Base-by-base conservation (phyloP, 192 early-diverging fungal genomes). In the Diversispora epigaea region DNA sequence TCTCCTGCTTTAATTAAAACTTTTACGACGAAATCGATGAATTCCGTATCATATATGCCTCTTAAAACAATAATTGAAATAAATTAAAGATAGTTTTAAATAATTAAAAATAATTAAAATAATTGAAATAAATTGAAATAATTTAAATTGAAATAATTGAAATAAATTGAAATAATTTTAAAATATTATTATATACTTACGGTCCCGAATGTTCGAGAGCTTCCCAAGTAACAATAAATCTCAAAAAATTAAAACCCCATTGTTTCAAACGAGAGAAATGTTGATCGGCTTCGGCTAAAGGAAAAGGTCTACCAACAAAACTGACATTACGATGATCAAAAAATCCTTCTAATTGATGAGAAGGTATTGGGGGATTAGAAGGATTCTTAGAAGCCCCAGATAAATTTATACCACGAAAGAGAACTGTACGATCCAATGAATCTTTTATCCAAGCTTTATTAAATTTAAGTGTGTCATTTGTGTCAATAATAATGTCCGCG, bases 211-310 rank as follows among this genome's bases (percentile, higher is more conserved):
- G 92, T 76, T 94, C 93, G 4, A 95, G 73, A 4, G 91, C 84
- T 74, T 95, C 94, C 94, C 94, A 95, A 43, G 94, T 84, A 9
- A 93, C 91, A 17, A 93, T 61, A 4, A 95, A 72, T 21, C 93
- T 80, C 9, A 93, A 80, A 81, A 95, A 90, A 11, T 92, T 95
- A 17, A 95, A 78, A 0, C 94, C 94, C 94, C 94, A 95, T 3
- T 82, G 70, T 57, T 84, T 71, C 54, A 95, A 75, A 62, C 94
- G 80, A 10, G 77, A 76, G 75, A 95, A 94, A 78, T 95, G 92
- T 64, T 90, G 82, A 56, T 88, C 84, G 0, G 91, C 93, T 45
- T 92, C 87, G 8, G 86, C 82, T 22, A 92, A 77, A 2, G 91
- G 88, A 77, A 95, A 92, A 4, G 94, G 94, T 9, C 93, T 68